Conservation (phyloP, 176 grass and related monocot species). For the Stipa capillata region DNA sequence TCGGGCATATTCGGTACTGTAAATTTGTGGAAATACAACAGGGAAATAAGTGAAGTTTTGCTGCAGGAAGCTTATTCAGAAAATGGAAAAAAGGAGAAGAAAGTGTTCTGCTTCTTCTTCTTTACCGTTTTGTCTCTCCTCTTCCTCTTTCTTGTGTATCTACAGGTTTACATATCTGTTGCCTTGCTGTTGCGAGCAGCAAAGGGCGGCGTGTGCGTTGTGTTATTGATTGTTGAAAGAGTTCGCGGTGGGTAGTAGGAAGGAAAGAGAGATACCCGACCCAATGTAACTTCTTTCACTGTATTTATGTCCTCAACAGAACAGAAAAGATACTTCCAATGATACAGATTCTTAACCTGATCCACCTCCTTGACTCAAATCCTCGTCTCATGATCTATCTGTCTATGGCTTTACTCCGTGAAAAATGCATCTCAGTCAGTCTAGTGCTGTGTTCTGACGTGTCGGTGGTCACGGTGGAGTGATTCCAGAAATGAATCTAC, state of each 20-base stretch:
- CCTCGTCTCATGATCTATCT: background rate
- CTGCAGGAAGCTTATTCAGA: constrained; percentile 2
- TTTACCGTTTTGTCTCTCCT: background rate
- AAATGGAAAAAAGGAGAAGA: background rate
- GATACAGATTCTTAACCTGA: background rate
- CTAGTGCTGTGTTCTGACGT: background rate
- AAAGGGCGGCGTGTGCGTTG: constrained; percentile 9
- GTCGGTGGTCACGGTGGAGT: background rate
- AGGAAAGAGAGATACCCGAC: background rate
- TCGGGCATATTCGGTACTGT: constrained; percentile 79
- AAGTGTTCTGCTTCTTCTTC: background rate
- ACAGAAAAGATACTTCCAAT: background rate
- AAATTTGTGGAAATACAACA: constrained; percentile 25
- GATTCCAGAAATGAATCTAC: too few species aligned
- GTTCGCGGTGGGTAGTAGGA: constrained; percentile 21
- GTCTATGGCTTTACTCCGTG: background rate
- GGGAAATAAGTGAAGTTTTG: constrained; percentile 50
- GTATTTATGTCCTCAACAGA: constrained; percentile 42
- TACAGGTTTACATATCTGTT: constrained; percentile 36
- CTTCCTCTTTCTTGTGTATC: constrained; percentile 26
- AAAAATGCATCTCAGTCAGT: background rate
- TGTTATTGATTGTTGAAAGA: constrained; percentile 41
- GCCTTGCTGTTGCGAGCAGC: constrained; percentile 17
- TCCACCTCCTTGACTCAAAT: background rate
- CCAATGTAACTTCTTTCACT: constrained; percentile 37